Conservation (phyloP, 495 filamentous ascomycete species). For the Xylaria acuta region DNA sequence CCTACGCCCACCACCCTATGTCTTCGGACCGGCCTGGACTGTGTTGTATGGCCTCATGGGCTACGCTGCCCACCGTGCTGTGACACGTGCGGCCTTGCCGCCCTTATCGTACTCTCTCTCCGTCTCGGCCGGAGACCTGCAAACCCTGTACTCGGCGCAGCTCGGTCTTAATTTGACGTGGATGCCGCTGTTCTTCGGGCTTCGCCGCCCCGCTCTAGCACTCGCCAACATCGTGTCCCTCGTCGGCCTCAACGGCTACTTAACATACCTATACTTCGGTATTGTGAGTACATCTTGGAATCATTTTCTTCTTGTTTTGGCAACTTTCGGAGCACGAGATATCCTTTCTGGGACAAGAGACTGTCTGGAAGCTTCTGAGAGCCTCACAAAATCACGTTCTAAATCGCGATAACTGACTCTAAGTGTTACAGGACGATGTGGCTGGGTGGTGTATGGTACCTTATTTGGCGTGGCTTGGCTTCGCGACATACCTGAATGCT, state of each 20-base stretch:
- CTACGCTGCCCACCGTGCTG: conserved; percentile 76
- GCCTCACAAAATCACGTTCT: too few relatives aligned
- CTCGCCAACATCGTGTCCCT: conserved; percentile 77
- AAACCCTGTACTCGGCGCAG: conserved; percentile 80
- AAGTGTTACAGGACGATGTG: too few relatives aligned
- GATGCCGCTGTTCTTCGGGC: conserved; percentile 92
- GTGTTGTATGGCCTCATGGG: conserved; percentile 87
- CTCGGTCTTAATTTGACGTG: conserved; percentile 83
- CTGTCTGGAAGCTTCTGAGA: too few relatives aligned
- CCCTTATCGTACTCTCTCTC: conserved; percentile 37
- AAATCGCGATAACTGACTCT: too few relatives aligned
- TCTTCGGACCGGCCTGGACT: conserved; percentile 89
- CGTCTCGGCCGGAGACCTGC: conserved; percentile 35
- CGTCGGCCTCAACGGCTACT: conserved; percentile 68
- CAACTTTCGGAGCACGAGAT: too few relatives aligned
- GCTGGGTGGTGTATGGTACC: conserved; percentile 78
- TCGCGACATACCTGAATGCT: conserved; percentile 78
- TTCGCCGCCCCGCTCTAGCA: conserved; percentile 72
- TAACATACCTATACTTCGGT: conserved; percentile 75
- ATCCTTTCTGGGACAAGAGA: too few relatives aligned
- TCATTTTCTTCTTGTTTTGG: too few relatives aligned
- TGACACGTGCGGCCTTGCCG: conserved; percentile 61
- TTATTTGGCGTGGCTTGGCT: conserved; percentile 82
- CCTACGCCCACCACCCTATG: conserved; percentile 73
- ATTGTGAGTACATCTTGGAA: too few relatives aligned